These are phyloP conservation scores for Elongisporangium senticosum DNA, from an alignment of 352 stramenopile genomes.

Conservation along the genomic window DNA sequence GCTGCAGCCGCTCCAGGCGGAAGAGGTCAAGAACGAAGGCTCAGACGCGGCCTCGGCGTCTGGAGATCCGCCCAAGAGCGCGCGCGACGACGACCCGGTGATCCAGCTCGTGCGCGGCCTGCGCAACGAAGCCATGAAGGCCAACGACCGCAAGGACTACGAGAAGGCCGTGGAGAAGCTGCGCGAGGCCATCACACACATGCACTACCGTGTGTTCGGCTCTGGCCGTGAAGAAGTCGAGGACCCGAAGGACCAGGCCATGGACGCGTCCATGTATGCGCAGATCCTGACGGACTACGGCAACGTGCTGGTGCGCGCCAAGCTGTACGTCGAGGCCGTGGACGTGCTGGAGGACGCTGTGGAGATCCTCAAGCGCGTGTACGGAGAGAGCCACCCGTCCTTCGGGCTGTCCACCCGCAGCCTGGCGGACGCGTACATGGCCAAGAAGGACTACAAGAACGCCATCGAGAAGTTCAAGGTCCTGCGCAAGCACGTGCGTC, in stretches of 20 bases:
- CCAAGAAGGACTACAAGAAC: conserved; percentile 62
- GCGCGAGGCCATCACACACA: conserved; percentile 53
- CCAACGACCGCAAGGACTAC: conserved; percentile 62
- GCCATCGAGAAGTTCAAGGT: conserved; percentile 66
- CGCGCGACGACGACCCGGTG: conserved; percentile 52
- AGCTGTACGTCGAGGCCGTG: conserved; percentile 71
- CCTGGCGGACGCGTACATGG: conserved; percentile 77
- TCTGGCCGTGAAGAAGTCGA: conserved; percentile 35
- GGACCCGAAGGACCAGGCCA: conserved; percentile 48
- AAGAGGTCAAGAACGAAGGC: conserved; percentile 1
- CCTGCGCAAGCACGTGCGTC: conserved; percentile 63
- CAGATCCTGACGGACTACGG: conserved; percentile 82
- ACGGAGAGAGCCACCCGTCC: conserved; percentile 74
- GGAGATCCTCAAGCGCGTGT: conserved; percentile 68
- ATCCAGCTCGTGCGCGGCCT: conserved; percentile 61
- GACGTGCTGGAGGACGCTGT: conserved; percentile 75
- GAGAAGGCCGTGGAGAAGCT: conserved; percentile 47
- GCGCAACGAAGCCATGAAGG: conserved; percentile 70
- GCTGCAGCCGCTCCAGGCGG: conserved; percentile 2
- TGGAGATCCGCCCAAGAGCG: conserved; percentile 19
- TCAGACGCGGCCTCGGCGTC: conserved; percentile 8
- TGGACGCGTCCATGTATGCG: conserved; percentile 69
- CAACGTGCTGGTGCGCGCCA: conserved; percentile 59
- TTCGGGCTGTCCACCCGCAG: conserved; percentile 68
- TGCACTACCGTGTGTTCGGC: conserved; percentile 72